Percentiles rank a stretch among this genome's conserved stretches.
These are phyloP conservation scores for Trichoderma semiorbis DNA, from an alignment of 2,329 filamentous ascomycete genomes.

Conservation along the genomic window DNA sequence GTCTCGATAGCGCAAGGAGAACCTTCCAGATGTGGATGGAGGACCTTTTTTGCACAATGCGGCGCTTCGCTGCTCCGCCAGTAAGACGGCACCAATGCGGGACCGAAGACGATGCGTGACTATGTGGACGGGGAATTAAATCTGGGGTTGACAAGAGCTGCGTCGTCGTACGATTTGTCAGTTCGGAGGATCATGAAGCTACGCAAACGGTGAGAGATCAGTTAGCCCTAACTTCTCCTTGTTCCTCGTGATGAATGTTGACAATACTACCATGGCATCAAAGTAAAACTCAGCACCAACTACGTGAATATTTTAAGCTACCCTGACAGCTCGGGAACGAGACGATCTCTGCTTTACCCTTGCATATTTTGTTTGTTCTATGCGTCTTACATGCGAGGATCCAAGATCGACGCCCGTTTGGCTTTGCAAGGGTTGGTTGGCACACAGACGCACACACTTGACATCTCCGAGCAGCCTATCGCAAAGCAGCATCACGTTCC, in stretches of 20 bases:
- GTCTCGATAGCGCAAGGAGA: constrained; percentile 2
- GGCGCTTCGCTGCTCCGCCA: constrained; percentile 10
- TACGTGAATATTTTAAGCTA: background rate
- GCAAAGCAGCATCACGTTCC: background rate
- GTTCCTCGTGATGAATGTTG: no score
- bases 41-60: background rate
- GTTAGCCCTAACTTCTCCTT: background rate
- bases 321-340: background rate
- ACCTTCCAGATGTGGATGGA: constrained; percentile 15
- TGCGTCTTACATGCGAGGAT: background rate
- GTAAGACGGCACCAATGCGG: constrained; percentile 1
- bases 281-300: background rate
- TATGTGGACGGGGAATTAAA: background rate
- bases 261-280: no score
- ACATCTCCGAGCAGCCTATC: background rate
- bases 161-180: background rate
- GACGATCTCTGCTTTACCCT: background rate
- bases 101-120: background rate
- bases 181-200: background rate
- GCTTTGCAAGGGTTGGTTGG: background rate
- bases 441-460: background rate
- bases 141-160: background rate
- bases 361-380: background rate
- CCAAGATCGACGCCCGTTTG: background rate
- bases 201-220: background rate